Conservation (phyloP, 2,329 filamentous ascomycete species). For the Stachybotrys elegans region DNA sequence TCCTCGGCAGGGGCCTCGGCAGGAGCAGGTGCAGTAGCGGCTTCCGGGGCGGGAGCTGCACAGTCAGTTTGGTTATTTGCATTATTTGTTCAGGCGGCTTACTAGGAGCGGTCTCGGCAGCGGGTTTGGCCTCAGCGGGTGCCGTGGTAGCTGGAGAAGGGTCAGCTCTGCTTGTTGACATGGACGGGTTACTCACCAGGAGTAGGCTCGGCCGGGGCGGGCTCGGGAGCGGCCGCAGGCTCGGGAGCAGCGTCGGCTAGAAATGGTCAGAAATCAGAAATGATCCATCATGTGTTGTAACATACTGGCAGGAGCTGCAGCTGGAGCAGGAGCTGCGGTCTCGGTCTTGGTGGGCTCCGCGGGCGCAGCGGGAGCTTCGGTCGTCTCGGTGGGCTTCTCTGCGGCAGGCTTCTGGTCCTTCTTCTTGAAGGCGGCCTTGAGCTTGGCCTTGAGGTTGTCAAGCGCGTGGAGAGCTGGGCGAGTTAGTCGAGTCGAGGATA, state of each 20-base stretch:
- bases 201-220: slow-evolving; percentile 21
- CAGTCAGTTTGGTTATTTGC: too few species aligned
- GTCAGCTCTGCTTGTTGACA: slow-evolving; percentile 15
- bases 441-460: slow-evolving; percentile 51
- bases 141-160: slow-evolving; percentile 14
- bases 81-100: slow-evolving; percentile 12
- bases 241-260: slow-evolving; percentile 16
- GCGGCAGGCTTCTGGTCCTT: slow-evolving; percentile 28
- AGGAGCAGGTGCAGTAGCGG: slow-evolving; percentile 10
- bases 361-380: too few species aligned
- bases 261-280: too few species aligned
- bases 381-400: slow-evolving; percentile 18
- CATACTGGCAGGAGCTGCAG: slow-evolving; percentile 20
- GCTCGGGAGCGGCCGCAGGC: slow-evolving; percentile 18
- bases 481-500: slow-evolving; percentile 4
- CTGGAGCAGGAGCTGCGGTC: slow-evolving; percentile 21
- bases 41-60: slow-evolving; percentile 16
- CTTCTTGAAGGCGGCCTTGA: slow-evolving; percentile 49
- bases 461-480: slow-evolving; percentile 42
- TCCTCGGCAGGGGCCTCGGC: slow-evolving; percentile 14
- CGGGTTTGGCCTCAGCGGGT: slow-evolving; percentile 17
- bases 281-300: too few species aligned
- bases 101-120: slow-evolving; percentile 20
- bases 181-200: slow-evolving; percentile 18
- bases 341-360: slow-evolving; percentile 31